phyloP scores from a whole-genome alignment of 768 basidiomycete genomes.

The Pholiota microspora region DNA sequence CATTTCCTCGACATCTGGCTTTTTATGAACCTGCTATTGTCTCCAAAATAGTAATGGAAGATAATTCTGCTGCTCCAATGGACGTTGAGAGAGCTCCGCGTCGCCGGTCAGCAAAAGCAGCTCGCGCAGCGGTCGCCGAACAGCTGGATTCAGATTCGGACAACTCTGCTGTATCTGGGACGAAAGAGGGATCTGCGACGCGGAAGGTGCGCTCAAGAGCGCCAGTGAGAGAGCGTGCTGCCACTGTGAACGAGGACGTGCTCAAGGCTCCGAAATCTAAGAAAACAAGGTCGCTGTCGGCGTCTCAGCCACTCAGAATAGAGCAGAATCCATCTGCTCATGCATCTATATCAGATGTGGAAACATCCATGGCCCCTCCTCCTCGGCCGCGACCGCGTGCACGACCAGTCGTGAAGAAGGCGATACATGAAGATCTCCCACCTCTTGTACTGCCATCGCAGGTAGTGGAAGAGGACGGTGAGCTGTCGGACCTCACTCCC shows the following conservation, averaged over 20 bases:
- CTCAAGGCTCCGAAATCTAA: neutral
- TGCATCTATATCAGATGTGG: neutral
- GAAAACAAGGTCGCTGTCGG: constrained; percentile 6
- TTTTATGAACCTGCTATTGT: neutral
- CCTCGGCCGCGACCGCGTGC: neutral
- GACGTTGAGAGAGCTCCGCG: constrained; percentile 14
- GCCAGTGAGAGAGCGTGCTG: neutral
- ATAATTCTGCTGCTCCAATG: neutral
- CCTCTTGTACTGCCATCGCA: neutral
- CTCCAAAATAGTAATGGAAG: neutral
- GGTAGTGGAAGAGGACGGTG: too few species aligned
- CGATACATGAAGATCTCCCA: neutral
- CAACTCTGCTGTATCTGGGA: too few species aligned
- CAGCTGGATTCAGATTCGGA: constrained; percentile 25
- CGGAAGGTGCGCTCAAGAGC: neutral
- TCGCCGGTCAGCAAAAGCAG: constrained; percentile 33
- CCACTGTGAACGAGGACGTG: neutral
- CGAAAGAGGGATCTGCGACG: neutral
- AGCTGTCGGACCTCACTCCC: constrained; percentile 15
- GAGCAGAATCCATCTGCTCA: neutral
- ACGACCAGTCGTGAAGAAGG: neutral
- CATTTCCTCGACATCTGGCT: neutral
- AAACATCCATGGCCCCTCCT: neutral
- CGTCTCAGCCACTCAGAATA: neutral
- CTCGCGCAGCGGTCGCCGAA: constrained; percentile 28